Evolutionary conservation across 2,329 filamentous ascomycete species (phyloP).

Genomic region (Pyrenochaeta sp.): DNA sequence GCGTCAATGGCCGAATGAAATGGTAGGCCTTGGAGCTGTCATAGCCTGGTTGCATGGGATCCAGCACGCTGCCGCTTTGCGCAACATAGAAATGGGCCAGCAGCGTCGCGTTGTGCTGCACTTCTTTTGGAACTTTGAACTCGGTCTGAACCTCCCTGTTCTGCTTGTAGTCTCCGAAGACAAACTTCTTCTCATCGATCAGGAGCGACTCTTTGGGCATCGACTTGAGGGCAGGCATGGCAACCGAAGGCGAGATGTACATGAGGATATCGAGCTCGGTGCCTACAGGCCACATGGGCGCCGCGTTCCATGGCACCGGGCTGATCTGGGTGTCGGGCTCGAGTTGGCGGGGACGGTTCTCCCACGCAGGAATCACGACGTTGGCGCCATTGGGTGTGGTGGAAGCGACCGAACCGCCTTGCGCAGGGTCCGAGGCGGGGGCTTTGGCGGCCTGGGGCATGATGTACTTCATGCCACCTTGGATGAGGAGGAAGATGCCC

Average conservation of each 20-base stretch:
- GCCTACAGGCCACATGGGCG: conserved; percentile 87
- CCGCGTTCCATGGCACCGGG: conserved; percentile 73
- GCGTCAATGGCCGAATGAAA: conserved; percentile 84
- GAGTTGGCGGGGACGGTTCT: conserved; percentile 51
- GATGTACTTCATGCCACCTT: conserved; percentile 66
- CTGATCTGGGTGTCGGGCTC: conserved; percentile 67
- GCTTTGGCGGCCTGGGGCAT: conserved; percentile 49
- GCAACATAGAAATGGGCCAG: conserved; percentile 95
- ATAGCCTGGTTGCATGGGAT: conserved; percentile 76
- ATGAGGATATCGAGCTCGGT: conserved; percentile 82
- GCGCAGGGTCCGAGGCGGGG: conserved; percentile 26
- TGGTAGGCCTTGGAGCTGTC: conserved; percentile 80
- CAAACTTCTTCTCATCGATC: conserved; percentile 81
- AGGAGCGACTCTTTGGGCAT: conserved; percentile 75
- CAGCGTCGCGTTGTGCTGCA: conserved; percentile 91
- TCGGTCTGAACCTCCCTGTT: conserved; percentile 78
- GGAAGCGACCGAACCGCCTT: conserved; percentile 23
- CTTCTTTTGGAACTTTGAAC: conserved; percentile 78
- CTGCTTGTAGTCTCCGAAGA: conserved; percentile 80
- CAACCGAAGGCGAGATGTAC: conserved; percentile 80
- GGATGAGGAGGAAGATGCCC: conserved; percentile 66
- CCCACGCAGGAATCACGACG: conserved; percentile 48
- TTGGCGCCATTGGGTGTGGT: conserved; percentile 29
- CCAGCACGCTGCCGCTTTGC: conserved; percentile 76
- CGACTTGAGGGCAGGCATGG: conserved; percentile 72